Evolutionary conservation across 2,329 filamentous ascomycete species (phyloP).

Genomic region (Dactylellina drechsleri): DNA sequence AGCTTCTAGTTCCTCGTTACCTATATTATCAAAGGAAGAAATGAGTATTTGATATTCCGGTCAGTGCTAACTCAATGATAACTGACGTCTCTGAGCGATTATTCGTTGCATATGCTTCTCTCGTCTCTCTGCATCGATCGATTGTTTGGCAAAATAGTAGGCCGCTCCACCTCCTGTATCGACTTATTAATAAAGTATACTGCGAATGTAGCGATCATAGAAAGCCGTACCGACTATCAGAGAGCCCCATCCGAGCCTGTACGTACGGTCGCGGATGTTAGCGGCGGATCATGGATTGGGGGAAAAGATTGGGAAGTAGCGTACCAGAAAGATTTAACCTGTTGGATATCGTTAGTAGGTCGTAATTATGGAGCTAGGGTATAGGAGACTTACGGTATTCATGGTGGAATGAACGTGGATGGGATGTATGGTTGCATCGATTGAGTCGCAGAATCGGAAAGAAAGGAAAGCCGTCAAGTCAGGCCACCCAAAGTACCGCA

Average conservation of each 20-base stretch:
- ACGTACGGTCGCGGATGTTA: no score
- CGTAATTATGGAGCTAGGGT: not conserved
- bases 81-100: constrained; percentile 68
- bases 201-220: not conserved
- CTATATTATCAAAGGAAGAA: constrained; percentile 60
- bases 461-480: constrained; percentile 32
- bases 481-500: constrained; percentile 31
- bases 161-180: constrained; percentile 81
- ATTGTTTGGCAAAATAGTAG: constrained; percentile 94
- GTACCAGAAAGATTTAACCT: constrained; percentile 76
- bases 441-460: not conserved
- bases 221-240: constrained; percentile 77
- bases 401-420: constrained; percentile 61
- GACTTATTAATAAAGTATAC: constrained; percentile 6
- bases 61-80: not conserved
- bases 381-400: constrained; percentile 67
- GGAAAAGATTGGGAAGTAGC: no score
- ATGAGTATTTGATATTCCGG: constrained; percentile 27
- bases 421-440: not conserved
- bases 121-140: constrained; percentile 89
- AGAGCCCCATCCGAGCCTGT: constrained; percentile 93
- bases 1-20: constrained; percentile 54
- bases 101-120: constrained; percentile 74
- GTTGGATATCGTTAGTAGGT: constrained; percentile 51
- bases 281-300: no score